A percentile compares a stretch with the other conserved stretches of the same genome.
Evolutionary conservation across 495 filamentous ascomycete genomes (phyloP).

Genomic region (Tuber melanosporum): DNA sequence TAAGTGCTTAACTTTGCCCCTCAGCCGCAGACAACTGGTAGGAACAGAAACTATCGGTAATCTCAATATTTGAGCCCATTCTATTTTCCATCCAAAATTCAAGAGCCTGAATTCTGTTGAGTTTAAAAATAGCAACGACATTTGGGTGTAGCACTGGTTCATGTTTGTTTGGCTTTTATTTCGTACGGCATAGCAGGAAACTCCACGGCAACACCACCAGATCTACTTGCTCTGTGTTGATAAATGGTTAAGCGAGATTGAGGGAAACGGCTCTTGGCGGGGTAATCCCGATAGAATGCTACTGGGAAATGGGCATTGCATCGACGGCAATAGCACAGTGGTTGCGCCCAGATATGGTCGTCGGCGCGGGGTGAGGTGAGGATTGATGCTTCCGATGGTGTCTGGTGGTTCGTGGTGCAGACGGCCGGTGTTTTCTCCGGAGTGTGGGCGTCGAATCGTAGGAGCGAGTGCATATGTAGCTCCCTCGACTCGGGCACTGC

Average conservation of each 20-base stretch:
- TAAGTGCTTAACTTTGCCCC: too few relatives aligned
- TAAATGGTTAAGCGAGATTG: not conserved
- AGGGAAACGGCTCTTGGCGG: not conserved
- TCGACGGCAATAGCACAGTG: not conserved
- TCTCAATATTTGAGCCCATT: not conserved
- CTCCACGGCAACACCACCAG: too few relatives aligned
- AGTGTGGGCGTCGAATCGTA: too few relatives aligned
- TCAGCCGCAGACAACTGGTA: not conserved
- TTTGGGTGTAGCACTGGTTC: not conserved
- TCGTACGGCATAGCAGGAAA: not conserved
- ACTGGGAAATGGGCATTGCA: not conserved
- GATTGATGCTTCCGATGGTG: too few relatives aligned
- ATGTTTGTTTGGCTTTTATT: not conserved
- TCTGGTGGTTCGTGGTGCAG: too few relatives aligned
- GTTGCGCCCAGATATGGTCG: too few relatives aligned
- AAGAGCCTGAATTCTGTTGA: not conserved
- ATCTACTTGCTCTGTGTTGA: not conserved
- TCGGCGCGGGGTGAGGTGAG: too few relatives aligned
- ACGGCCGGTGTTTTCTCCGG: too few relatives aligned
- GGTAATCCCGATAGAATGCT: not conserved
- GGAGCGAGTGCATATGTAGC: too few relatives aligned
- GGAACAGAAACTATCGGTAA: not conserved
- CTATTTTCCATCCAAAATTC: not conserved
- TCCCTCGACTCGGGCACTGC: too few relatives aligned
- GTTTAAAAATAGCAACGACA: not conserved